Evolutionary conservation across 202 grass and related monocot species (phyloP).

Genomic region (Brachypodium distachyon): DNA sequence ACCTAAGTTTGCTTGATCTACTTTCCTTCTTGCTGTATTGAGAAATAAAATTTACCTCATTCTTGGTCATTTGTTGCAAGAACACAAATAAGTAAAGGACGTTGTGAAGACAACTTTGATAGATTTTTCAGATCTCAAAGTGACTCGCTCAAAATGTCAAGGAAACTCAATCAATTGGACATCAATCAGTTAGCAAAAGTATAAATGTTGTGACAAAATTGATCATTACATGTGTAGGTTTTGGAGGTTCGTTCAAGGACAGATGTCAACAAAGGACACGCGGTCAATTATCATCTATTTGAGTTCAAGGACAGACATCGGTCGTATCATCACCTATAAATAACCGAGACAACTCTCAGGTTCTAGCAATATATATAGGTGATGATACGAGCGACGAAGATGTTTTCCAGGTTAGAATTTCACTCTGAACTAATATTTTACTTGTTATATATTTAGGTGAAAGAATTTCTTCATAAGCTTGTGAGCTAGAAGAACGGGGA

Average conservation of each 20-base stretch:
- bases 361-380: not conserved
- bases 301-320: no score
- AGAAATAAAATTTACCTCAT: no score
- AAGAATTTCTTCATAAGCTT: no score
- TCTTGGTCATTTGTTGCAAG: not conserved
- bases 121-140: not conserved
- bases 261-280: not conserved
- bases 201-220: not conserved
- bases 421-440: no score
- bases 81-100: not conserved
- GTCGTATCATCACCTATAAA: not conserved
- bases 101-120: not conserved
- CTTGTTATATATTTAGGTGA: no score
- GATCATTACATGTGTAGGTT: not conserved
- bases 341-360: not conserved
- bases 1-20: not conserved
- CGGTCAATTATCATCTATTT: not conserved
- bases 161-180: not conserved
- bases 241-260: not conserved
- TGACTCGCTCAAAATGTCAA: not conserved
- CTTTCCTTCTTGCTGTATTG: not conserved
- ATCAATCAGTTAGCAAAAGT: no score
- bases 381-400: not conserved
- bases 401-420: not conserved
- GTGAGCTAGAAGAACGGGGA: no score